Base-by-base conservation (phyloP, 345 rosid genomes). In the Isatis tinctoria region DNA sequence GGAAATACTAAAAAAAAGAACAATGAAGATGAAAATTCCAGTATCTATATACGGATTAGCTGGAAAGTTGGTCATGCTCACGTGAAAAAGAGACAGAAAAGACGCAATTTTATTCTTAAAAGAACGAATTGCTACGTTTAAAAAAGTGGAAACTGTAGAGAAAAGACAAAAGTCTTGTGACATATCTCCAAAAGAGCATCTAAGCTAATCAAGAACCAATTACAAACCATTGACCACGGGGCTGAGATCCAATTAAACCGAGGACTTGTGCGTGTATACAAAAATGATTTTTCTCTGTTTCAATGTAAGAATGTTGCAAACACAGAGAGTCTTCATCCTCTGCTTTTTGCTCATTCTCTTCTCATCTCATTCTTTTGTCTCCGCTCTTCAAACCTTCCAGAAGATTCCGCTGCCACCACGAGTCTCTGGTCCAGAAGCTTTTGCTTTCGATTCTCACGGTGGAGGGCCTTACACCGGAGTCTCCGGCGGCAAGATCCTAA, bases 401-500 rank as follows among this genome's bases (percentile, higher is more conserved):
- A 74, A 74, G 58, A 57, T 67, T 10, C 24, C 17, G 2, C 40
- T 74, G 33, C 72, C 72, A 70, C 61, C 60, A n/a, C 24, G 0
- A 37, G 20, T 8, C 44, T 59, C 67, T 3, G 78, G 78, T 33
- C 78, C 78, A 0, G 78, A 74, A 59, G 78, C 73, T 47, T 74
- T 74, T 47, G 73, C 78, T 8, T 74, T 74, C 30, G 72, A 74
- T 67, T 47, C 78, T 35, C 17, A 33, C 13, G 78, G 73, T 24
- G 65, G 10, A 68, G 82, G 82, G 45, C 75, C 79, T 52, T 83
- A 80, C 66, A 79, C 83, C 0, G 83, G 85, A 33, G 71, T 81
- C 45, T 65, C 77, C 5, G 85, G 81, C 12, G 86, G 83, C 18
- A 77, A 82, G 47, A 74, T 76, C 52, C 64, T 82, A 16, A 77